Conservation (phyloP, 192 early-diverging fungal genomes). For the Chytriomyces sp. region DNA sequence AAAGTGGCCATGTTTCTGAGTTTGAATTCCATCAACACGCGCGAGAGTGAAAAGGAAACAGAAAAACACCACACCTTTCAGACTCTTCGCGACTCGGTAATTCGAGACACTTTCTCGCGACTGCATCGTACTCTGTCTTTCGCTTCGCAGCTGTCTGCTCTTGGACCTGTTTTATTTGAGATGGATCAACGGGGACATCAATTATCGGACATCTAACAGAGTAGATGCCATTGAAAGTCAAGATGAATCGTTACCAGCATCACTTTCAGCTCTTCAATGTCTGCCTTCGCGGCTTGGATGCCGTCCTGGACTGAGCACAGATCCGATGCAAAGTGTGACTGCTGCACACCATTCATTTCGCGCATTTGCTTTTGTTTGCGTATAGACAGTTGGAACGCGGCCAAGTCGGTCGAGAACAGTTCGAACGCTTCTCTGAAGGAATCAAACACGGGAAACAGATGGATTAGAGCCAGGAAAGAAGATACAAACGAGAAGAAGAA, state of each 20-base stretch:
- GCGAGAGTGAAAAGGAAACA: background rate
- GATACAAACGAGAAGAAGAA: too few species aligned
- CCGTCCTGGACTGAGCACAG: constrained; percentile 40
- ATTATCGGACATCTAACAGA: too few species aligned
- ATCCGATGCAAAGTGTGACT: constrained; percentile 47
- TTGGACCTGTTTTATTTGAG: background rate
- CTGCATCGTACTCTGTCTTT: constrained; percentile 63
- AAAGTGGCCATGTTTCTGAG: constrained; percentile 16
- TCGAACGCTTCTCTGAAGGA: constrained; percentile 29
- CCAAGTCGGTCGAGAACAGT: constrained; percentile 50
- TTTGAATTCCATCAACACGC: background rate
- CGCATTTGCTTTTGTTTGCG: constrained; percentile 57
- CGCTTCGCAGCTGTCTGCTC: constrained; percentile 47
- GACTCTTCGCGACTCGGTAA: constrained; percentile 30
- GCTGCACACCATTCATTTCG: constrained; percentile 59
- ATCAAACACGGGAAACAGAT: background rate
- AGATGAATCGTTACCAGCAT: constrained; percentile 31
- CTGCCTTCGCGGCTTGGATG: constrained; percentile 38
- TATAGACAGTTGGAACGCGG: constrained; percentile 49
- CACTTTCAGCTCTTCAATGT: constrained; percentile 53
- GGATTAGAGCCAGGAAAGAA: constrained; percentile 12
- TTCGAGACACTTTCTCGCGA: constrained; percentile 56
- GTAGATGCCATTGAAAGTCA: too few species aligned
- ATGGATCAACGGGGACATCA: too few species aligned
- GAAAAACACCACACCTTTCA: background rate